Evolutionary conservation across 2,329 filamentous ascomycete genomes (phyloP).

Genomic region (Dothistroma pini): DNA sequence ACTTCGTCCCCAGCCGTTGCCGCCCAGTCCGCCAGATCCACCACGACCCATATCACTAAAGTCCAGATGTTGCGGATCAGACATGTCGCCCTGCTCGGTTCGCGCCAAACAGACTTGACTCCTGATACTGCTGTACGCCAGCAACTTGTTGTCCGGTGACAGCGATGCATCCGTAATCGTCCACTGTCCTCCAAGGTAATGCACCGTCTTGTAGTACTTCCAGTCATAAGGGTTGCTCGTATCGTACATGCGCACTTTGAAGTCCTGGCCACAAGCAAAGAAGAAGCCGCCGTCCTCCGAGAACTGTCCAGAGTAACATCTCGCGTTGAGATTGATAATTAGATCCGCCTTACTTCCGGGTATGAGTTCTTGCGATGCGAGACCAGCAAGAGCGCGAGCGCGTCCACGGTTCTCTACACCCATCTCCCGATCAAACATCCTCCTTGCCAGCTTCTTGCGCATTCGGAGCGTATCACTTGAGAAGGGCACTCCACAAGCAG

Average conservation of each 20-base stretch:
- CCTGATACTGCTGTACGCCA: conserved; percentile 88
- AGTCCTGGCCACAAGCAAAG: conserved; percentile 87
- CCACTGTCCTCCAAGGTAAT: conserved; percentile 92
- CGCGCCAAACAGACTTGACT: conserved; percentile 79
- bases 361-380: conserved; percentile 69
- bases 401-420: conserved; percentile 61
- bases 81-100: conserved; percentile 77
- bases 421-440: conserved; percentile 77
- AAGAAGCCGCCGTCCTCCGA: conserved; percentile 98
- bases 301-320: conserved; percentile 94
- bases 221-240: conserved; percentile 93
- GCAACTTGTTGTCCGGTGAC: conserved; percentile 84
- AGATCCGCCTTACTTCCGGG: conserved; percentile 75
- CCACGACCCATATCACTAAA: conserved; percentile 54
- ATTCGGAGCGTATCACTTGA: conserved; percentile 47
- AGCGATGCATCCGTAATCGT: conserved; percentile 91
- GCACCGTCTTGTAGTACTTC: conserved; percentile 90
- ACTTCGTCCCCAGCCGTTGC: conserved; percentile 28
- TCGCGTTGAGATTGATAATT: conserved; percentile 79
- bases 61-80: conserved; percentile 76
- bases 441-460: conserved; percentile 59
- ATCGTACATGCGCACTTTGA: conserved; percentile 94
- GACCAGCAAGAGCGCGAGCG: conserved; percentile 58
- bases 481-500: conserved; percentile 41
- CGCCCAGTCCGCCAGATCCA: conserved; percentile 32